phyloP scores from a whole-genome alignment of 176 grass and related monocot species.

The Bothriochloa decipiens region DNA sequence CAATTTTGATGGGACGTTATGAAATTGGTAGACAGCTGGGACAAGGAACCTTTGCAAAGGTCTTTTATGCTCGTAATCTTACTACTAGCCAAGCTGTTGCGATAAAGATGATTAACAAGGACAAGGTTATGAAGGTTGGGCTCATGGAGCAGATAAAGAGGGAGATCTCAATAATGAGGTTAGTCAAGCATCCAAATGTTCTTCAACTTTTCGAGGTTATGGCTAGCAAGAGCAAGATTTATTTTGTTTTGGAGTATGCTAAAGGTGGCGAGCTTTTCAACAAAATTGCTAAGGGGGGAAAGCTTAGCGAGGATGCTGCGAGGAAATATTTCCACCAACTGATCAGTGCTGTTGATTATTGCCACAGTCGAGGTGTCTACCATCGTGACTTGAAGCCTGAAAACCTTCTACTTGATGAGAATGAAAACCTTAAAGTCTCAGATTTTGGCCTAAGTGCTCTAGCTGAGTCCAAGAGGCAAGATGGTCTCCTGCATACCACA shows the following conservation, averaged over 20 bases:
- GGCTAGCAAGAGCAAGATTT: conserved; percentile 93
- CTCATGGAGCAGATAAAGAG: conserved; percentile 94
- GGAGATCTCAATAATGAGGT: conserved; percentile 91
- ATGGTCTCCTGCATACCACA: conserved; percentile 83
- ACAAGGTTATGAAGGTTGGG: conserved; percentile 83
- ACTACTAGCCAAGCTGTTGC: conserved; percentile 71
- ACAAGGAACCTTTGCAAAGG: conserved; percentile 96
- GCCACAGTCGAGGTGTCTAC: conserved; percentile 88
- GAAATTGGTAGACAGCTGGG: conserved; percentile 83
- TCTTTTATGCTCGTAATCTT: conserved; percentile 87
- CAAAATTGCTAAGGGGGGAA: conserved; percentile 82
- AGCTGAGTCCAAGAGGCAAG: conserved; percentile 76
- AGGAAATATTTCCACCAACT: conserved; percentile 94
- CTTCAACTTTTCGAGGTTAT: conserved; percentile 89
- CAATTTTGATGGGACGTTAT: conserved; percentile 79
- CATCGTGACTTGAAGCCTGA: conserved; percentile 95
- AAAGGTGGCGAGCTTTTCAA: conserved; percentile 95
- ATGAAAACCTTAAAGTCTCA: conserved; percentile 89
- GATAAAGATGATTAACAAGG: conserved; percentile 95
- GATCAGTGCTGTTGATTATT: conserved; percentile 88
- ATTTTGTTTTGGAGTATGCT: conserved; percentile 91
- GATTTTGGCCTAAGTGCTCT: conserved; percentile 97
- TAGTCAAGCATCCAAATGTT: conserved; percentile 89
- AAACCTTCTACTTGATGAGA: conserved; percentile 88
- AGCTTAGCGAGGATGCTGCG: conserved; percentile 64